A percentile compares a stretch with the other conserved stretches of the same genome.
These are phyloP conservation scores for Myriosclerotinia duriaeana DNA, from an alignment of 2,329 filamentous ascomycete species.

Conservation along the genomic window DNA sequence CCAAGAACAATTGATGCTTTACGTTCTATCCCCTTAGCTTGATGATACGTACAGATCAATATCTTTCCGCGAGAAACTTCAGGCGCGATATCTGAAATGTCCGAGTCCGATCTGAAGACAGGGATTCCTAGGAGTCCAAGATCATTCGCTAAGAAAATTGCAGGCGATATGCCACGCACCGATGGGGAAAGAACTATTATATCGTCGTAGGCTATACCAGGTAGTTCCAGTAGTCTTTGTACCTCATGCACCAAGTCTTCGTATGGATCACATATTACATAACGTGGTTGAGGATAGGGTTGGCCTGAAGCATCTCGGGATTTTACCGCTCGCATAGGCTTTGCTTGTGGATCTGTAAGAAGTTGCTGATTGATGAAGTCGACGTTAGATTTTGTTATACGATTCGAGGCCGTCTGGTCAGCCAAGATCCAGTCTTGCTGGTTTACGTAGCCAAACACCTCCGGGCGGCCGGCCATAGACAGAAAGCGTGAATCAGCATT, in stretches of 20 bases:
- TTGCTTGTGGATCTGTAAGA: not conserved
- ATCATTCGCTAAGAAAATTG: slow-evolving; percentile 11
- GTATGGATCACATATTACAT: slow-evolving; percentile 17
- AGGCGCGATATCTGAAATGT: slow-evolving; percentile 11
- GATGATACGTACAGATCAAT: slow-evolving; percentile 19
- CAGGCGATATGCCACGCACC: not conserved
- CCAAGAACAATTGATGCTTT: slow-evolving; percentile 18
- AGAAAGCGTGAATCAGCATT: slow-evolving; percentile 22
- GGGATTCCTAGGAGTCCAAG: slow-evolving; percentile 14
- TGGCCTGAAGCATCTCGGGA: slow-evolving; percentile 10
- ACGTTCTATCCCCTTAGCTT: slow-evolving; percentile 18
- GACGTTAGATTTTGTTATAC: slow-evolving; percentile 18
- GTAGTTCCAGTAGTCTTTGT: slow-evolving; percentile 1
- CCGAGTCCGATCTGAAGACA: slow-evolving; percentile 21
- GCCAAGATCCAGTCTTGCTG: slow-evolving; percentile 11
- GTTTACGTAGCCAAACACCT: slow-evolving; percentile 20
- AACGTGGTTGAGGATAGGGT: slow-evolving; percentile 11
- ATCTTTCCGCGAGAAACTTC: slow-evolving; percentile 15
- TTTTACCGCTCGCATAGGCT: slow-evolving; percentile 19
- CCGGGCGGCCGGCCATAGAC: slow-evolving; percentile 7
- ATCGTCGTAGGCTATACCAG: slow-evolving; percentile 3
- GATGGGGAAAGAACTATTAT: slow-evolving; percentile 20
- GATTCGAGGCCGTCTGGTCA: slow-evolving; percentile 17
- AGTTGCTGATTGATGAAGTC: slow-evolving; percentile 22
- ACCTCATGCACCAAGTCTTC: slow-evolving; percentile 15